Evolutionary conservation across 768 basidiomycete species (phyloP), one percentile per base, ranked within the genome.

Genomic region (Mycena capillaripes): DNA sequence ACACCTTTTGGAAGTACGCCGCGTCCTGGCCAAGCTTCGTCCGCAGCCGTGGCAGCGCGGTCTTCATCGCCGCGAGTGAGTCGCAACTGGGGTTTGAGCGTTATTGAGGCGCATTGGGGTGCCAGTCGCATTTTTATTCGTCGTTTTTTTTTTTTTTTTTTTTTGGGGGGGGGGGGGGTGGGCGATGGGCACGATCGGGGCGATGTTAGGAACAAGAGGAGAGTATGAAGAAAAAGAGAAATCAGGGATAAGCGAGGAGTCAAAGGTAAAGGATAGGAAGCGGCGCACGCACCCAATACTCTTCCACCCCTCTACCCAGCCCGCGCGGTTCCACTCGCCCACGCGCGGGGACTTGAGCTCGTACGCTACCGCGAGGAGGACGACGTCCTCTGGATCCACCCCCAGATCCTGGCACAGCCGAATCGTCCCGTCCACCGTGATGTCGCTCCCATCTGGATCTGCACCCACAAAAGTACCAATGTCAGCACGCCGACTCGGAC

Each of bases 241-340:
- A 25, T n/a, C 27, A 30, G 2, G 40, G 29, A 30, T 30, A 19
- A 50, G 48, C 9, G 23, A 44, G n/a, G 4, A 19, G 32, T 25
- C 4, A 38, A 38, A 48, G 14, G 66, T 12, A 36, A 59, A 34
- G 58, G 17, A 64, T 65, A 62, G n/a, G 12, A 19, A 21, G 32
- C 46, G 21, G 64, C 65, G 25, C 38, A 82, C 92, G 69, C 76
- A 94, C 93, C 92, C 89, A 40, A 93, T 82, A 17, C 76, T 79
- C 80, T 91, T 93, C 95, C 95, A 96, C 1, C 95, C 95, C 0
- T 94, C 93, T 40, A 89, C 76, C 95, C 95, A 97, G 0, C 90
- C 92, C 70, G 89, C 83, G 73, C 84, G 87, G 36, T 84, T 86
- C 92, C 95, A 97, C 68, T 88, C 85, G 2, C 93, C 95, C 61